Evolutionary conservation across 331 rosid species (phyloP).

Genomic region (Dryas integrifolia): DNA sequence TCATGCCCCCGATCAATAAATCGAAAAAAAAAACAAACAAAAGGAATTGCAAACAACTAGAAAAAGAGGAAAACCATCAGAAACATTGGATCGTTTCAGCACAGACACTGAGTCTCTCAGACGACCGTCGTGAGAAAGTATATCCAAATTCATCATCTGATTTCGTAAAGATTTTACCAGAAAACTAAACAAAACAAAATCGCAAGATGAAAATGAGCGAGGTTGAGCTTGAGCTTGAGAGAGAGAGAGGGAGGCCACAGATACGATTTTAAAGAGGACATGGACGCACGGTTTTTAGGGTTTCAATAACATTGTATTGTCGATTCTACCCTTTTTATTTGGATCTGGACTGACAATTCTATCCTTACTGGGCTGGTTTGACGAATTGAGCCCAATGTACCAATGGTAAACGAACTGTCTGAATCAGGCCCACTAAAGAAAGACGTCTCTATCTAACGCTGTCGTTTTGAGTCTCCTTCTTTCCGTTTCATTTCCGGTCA

Average conservation of each 20-base stretch:
- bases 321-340: constrained; percentile 7
- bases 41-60: neutral
- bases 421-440: neutral
- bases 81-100: constrained; percentile 42
- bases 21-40: neutral
- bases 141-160: constrained; percentile 49
- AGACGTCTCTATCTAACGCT: neutral
- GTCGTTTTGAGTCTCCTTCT: neutral
- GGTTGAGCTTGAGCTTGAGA: neutral
- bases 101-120: constrained; percentile 42
- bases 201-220: too few relatives aligned
- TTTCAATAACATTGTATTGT: neutral
- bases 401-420: neutral
- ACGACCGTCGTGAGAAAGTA: constrained; percentile 60
- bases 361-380: neutral
- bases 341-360: neutral
- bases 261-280: neutral
- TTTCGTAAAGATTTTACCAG: neutral
- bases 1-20: neutral
- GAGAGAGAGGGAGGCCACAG: rapidly evolving
- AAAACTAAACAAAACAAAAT: neutral
- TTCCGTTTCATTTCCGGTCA: neutral
- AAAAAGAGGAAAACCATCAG: constrained; percentile 27
- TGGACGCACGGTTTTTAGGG: neutral
- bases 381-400: neutral